Base-by-base conservation (phyloP, 176 grass and related monocot genomes). In the Phoenix roebelenii region DNA sequence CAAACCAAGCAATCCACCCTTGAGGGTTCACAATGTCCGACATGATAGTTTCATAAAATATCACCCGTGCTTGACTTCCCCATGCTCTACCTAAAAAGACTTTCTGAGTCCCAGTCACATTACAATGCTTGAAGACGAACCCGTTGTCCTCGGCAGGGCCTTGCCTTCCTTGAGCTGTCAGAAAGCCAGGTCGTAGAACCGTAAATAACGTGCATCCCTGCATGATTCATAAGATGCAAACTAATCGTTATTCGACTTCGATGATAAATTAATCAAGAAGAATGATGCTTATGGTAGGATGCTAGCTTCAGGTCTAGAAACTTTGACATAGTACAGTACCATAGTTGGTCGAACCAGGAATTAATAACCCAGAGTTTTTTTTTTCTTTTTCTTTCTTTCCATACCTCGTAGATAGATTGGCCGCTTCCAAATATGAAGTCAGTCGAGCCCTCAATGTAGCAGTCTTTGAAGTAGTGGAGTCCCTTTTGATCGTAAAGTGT, bases 391-490 rank as follows among this genome's bases (percentile, higher is more conserved):
- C 5, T 50, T 50, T 7, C 17, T 56, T 29, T 14, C 4, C 16
- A 35, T 30, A 85, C 83, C 77, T 89, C 69, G 30, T 75, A 95
- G 17, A 90, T 81, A 51, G 86, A 77, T 61, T 74, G 77, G 18
- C 66, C 83, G n/a, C 73, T 18, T 54, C 90, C 79, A 25, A 84
- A 95, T 70, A 95, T 86, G 90, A 89, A 95, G 80, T 95, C 90
- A 5, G 53, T n/a, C 23, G 64, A 39, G 24, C 82, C 85, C 66
- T 87, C 77, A 18, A 95, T 74, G 52, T 64, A 68, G 68, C 90
- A 95, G 15, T 22, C 17, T 25, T 84, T 50, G 67, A 81, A 95
- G 78, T 95, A 90, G 57, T 95, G 90, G 59, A 77, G 22, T 17
- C 90, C 90, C 0, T 4, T 2, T 17, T 66, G 7, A 55, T 95